Evolutionary conservation across 129 eudicot species (phyloP).

Genomic region (Lactuca saligna): DNA sequence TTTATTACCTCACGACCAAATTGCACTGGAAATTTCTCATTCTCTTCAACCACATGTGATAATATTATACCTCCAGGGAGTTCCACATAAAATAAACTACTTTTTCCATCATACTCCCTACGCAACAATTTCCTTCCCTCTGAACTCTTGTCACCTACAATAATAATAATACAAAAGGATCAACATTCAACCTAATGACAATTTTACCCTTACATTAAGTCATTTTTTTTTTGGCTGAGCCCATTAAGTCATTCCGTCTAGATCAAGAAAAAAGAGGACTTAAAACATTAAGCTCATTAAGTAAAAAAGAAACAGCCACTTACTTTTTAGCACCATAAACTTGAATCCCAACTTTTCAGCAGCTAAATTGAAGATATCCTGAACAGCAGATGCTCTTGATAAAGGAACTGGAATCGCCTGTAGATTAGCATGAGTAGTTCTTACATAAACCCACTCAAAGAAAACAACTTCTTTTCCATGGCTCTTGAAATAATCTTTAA

Average conservation of each 20-base stretch:
- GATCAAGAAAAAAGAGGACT: too few species aligned
- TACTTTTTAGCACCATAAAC: slow-evolving; percentile 55
- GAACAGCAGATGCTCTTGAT: slow-evolving; percentile 65
- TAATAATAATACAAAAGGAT: not conserved
- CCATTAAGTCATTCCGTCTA: not conserved
- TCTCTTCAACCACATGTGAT: slow-evolving; percentile 65
- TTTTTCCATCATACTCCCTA: slow-evolving; percentile 46
- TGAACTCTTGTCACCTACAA: slow-evolving; percentile 44
- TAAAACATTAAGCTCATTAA: too few species aligned
- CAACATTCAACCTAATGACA: not conserved
- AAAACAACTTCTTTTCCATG: slow-evolving; percentile 74
- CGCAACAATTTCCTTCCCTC: slow-evolving; percentile 53
- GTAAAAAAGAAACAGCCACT: slow-evolving; percentile 24
- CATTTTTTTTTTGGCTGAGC: not conserved
- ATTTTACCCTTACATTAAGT: not conserved
- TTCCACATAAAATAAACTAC: slow-evolving; percentile 87
- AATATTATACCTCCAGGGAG: slow-evolving; percentile 78
- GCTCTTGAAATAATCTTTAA: slow-evolving; percentile 55
- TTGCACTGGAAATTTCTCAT: slow-evolving; percentile 84
- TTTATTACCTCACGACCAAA: slow-evolving; percentile 96
- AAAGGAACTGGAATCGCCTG: slow-evolving; percentile 92
- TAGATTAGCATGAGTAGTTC: slow-evolving; percentile 89
- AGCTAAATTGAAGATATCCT: slow-evolving; percentile 75
- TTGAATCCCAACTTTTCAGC: slow-evolving; percentile 91
- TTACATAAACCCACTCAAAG: slow-evolving; percentile 79